These are phyloP conservation scores for Aulographum hederae DNA, from an alignment of 2,329 filamentous ascomycete species.

Conservation along the genomic window DNA sequence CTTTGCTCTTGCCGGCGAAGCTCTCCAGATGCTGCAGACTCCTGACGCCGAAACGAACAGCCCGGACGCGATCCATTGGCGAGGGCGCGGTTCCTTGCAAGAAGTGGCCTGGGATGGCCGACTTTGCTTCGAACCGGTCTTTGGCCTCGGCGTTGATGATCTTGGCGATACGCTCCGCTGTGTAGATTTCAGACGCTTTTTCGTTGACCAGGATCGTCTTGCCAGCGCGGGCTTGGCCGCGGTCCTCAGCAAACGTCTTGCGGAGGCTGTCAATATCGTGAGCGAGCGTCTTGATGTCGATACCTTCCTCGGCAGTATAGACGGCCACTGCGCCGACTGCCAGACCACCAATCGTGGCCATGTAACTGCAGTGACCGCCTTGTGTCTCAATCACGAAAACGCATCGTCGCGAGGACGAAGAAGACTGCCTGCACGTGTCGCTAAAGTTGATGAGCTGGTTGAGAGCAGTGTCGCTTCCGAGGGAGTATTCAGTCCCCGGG, in stretches of 20 bases:
- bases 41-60: constrained; percentile 81
- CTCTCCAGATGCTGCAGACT: constrained; percentile 81
- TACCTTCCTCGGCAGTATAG: constrained; percentile 93
- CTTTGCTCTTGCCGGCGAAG: constrained; percentile 46
- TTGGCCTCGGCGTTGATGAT: constrained; percentile 91
- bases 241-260: constrained; percentile 67
- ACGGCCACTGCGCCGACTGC: constrained; percentile 84
- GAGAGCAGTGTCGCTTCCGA: constrained; percentile 89
- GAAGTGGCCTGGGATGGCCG: constrained; percentile 83
- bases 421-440: constrained; percentile 94
- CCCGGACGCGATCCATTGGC: constrained; percentile 88
- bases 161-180: constrained; percentile 79
- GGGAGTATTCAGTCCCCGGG: constrained; percentile 88
- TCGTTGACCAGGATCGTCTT: constrained; percentile 96
- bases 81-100: constrained; percentile 88
- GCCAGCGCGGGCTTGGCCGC: constrained; percentile 61
- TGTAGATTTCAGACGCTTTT: constrained; percentile 78
- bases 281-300: constrained; percentile 82
- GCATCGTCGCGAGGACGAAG: constrained; percentile 76
- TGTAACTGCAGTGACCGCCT: constrained; percentile 83
- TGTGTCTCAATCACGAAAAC: constrained; percentile 98
- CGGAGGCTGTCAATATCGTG: constrained; percentile 80
- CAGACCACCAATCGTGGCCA: constrained; percentile 78
- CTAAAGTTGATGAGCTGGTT: constrained; percentile 92
- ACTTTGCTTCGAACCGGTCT: constrained; percentile 79